phyloP scores from a whole-genome alignment of 108 stramenopile species.

The Skeletonema tropicum region DNA sequence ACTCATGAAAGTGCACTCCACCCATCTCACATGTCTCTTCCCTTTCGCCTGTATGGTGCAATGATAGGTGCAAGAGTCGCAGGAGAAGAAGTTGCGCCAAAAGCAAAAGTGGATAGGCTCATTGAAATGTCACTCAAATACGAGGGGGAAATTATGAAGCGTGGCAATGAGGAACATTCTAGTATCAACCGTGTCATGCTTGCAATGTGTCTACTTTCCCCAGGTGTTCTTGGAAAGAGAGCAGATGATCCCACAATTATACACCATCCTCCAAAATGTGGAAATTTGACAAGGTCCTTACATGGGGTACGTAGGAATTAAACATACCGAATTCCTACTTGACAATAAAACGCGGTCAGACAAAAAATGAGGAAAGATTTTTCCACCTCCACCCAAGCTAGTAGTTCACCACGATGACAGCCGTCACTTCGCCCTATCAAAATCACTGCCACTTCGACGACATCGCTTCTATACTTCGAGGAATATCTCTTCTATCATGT shows the following conservation, averaged over 20 bases:
- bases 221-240: constrained; percentile 1
- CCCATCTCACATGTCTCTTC: constrained; percentile 15
- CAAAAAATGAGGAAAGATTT: too few relatives aligned
- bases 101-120: constrained; percentile 2
- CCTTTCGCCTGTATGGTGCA: constrained; percentile 35
- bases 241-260: constrained; percentile 1
- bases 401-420: too few relatives aligned
- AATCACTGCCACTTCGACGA: too few relatives aligned
- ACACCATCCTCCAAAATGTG: too few relatives aligned
- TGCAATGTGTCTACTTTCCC: constrained; percentile 14
- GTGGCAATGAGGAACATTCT: constrained; percentile 12
- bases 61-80: constrained; percentile 21
- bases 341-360: too few relatives aligned
- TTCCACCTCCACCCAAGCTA: too few relatives aligned
- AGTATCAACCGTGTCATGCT: constrained; percentile 30
- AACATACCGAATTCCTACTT: too few relatives aligned
- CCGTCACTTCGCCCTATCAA: too few relatives aligned
- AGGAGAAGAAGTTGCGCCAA: background rate
- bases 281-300: too few relatives aligned
- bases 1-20: constrained; percentile 6
- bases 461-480: too few relatives aligned
- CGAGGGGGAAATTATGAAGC: constrained; percentile 1
- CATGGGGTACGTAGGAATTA: too few relatives aligned
- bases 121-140: constrained; percentile 7
- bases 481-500: too few relatives aligned